phyloP scores from a whole-genome alignment of 2,329 filamentous ascomycete species.

The Chrysosporium queenslandicum region DNA sequence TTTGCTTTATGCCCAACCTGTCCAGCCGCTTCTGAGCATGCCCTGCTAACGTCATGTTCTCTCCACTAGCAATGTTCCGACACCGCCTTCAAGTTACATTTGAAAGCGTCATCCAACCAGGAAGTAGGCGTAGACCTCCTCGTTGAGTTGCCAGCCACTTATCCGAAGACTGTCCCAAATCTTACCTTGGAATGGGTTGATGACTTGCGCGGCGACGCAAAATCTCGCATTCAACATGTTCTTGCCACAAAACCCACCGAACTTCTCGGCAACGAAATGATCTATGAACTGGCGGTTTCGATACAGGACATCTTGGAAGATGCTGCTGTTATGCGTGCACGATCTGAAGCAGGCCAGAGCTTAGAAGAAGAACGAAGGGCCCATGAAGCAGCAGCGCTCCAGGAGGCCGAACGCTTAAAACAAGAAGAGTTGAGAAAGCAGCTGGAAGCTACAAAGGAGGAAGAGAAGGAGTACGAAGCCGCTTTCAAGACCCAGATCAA shows the following conservation, averaged over 20 bases:
- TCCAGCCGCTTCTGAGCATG: neutral
- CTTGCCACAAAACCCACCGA: conserved; percentile 59
- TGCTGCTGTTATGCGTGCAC: conserved; percentile 65
- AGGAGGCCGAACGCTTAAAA: conserved; percentile 41
- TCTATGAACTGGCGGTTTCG: conserved; percentile 50
- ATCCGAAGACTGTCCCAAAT: conserved; percentile 72
- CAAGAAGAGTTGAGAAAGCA: conserved; percentile 41
- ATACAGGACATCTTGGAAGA: conserved; percentile 69
- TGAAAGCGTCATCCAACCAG: conserved; percentile 63
- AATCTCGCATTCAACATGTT: conserved; percentile 60
- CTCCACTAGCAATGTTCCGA: conserved; percentile 58
- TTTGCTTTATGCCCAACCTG: neutral
- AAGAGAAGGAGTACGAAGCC: conserved; percentile 33
- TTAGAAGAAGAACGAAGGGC: conserved; percentile 79
- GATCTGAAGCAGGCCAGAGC: conserved; percentile 68
- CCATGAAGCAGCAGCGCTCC: conserved; percentile 58
- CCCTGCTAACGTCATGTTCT: conserved; percentile 11
- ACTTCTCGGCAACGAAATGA: conserved; percentile 54
- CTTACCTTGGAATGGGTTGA: conserved; percentile 57
- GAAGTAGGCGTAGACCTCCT: conserved; percentile 62
- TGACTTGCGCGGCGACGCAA: conserved; percentile 58
- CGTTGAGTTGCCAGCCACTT: conserved; percentile 78
- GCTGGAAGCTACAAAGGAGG: conserved; percentile 32
- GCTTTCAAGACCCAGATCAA: conserved; percentile 33
- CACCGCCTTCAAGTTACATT: conserved; percentile 67